phyloP scores from a whole-genome alignment of 2,329 filamentous ascomycete genomes.

The Metarhizium guizhouense region DNA sequence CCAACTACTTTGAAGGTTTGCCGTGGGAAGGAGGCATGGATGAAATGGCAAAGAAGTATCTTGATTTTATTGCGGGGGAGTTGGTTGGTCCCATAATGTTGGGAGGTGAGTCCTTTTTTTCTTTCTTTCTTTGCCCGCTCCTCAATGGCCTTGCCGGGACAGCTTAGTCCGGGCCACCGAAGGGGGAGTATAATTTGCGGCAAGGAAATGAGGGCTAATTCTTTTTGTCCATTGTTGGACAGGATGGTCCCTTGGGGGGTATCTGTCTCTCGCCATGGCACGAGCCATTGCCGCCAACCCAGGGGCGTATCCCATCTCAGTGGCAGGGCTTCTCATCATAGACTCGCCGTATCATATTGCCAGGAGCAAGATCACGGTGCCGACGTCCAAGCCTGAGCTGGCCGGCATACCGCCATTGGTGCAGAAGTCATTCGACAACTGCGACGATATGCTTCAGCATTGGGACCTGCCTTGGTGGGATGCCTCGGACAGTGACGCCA shows the following conservation, averaged over 20 bases:
- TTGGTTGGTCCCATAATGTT: slow-evolving; percentile 17
- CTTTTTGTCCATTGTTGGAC: not conserved
- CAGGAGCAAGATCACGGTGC: slow-evolving; percentile 8
- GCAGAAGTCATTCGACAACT: slow-evolving; percentile 20
- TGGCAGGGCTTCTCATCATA: slow-evolving; percentile 19
- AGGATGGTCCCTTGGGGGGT: slow-evolving; percentile 24
- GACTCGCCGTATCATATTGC: slow-evolving; percentile 20
- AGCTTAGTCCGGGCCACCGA: not conserved
- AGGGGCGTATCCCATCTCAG: slow-evolving; percentile 11
- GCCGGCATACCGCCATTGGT: slow-evolving; percentile 16
- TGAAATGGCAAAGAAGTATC: slow-evolving; percentile 20
- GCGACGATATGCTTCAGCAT: slow-evolving; percentile 19
- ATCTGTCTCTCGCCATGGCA: slow-evolving; percentile 16
- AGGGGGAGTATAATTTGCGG: not conserved
- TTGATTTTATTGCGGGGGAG: slow-evolving; percentile 13
- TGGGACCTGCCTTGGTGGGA: slow-evolving; percentile 20
- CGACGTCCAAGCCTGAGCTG: slow-evolving; percentile 11
- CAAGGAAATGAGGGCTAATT: not conserved
- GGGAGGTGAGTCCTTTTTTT: slow-evolving; percentile 11
- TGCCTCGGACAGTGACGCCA: slow-evolving; percentile 10
- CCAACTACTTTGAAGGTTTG: slow-evolving; percentile 16
- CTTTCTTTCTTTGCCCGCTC: not conserved
- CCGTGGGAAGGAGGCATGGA: slow-evolving; percentile 19
- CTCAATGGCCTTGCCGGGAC: not conserved
- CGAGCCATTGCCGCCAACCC: slow-evolving; percentile 15